Percentiles rank a stretch among this genome's conserved stretches.
phyloP scores from a whole-genome alignment of 2,329 filamentous ascomycete genomes.

The Helicocarpus griseus region DNA sequence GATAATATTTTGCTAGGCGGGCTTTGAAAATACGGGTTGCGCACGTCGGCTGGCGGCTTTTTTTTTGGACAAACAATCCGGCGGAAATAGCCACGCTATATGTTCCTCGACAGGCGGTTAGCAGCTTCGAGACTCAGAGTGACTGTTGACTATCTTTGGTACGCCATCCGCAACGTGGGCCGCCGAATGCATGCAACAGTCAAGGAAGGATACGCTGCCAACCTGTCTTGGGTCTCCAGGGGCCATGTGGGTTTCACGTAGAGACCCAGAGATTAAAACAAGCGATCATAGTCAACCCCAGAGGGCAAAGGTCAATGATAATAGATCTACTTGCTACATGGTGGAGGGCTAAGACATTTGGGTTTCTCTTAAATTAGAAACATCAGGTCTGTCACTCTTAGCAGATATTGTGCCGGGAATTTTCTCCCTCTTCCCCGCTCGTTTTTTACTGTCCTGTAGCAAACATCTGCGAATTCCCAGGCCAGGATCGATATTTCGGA shows the following conservation, averaged over 20 bases:
- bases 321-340: background rate
- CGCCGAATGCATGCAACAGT: background rate
- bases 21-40: background rate
- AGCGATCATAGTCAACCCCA: background rate
- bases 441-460: no score
- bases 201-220: background rate
- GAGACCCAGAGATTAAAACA: background rate
- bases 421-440: no score
- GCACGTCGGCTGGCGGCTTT: background rate
- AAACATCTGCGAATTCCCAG: no score
- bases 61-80: background rate
- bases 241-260: background rate
- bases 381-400: no score
- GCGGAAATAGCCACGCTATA: background rate
- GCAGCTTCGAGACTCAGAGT: background rate
- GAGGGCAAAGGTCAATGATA: background rate
- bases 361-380: no score
- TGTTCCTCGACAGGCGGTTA: background rate
- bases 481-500: background rate
- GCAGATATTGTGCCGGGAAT: no score
- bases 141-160: background rate
- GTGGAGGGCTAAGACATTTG: background rate
- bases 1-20: background rate
- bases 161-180: background rate
- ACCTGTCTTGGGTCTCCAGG: background rate